Evolutionary conservation across 139 green algal species (phyloP).

Genomic region (Eudorina sp.): DNA sequence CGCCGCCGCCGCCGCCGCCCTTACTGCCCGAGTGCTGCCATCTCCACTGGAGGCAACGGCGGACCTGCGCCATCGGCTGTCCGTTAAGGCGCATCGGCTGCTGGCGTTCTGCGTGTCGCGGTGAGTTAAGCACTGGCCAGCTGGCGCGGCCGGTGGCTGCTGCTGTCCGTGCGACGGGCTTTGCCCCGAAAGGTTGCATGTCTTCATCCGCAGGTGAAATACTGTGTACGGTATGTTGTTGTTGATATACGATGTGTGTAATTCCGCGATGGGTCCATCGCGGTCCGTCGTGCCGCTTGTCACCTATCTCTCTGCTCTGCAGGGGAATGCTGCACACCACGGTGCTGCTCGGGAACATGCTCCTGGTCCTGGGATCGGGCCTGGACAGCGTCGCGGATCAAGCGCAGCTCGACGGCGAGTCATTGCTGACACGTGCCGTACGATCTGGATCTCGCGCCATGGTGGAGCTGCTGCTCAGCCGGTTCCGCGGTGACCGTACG

Average conservation of each 20-base stretch:
- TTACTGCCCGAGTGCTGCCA: not conserved
- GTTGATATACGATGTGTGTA: not conserved
- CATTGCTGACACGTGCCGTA: constrained; percentile 31
- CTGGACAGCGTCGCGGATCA: not conserved
- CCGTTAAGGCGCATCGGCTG: constrained; percentile 22
- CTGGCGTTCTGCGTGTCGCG: constrained; percentile 26
- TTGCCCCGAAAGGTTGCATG: not conserved
- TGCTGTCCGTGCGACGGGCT: not conserved
- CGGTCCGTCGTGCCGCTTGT: not conserved
- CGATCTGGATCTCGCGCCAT: not conserved
- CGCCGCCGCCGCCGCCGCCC: not conserved
- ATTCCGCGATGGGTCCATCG: no score
- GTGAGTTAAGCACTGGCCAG: not conserved
- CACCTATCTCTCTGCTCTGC: not conserved
- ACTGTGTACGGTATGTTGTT: not conserved
- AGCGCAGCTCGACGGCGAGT: constrained; percentile 30
- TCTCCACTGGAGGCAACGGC: not conserved
- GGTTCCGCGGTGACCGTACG: not conserved
- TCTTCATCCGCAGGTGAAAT: not conserved
- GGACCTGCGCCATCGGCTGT: constrained; percentile 24
- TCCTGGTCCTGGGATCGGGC: not conserved
- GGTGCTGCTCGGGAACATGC: not conserved
- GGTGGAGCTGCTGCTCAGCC: constrained; percentile 12
- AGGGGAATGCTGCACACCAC: constrained; percentile 15
- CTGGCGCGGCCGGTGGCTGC: no score